phyloP scores from a whole-genome alignment of 116 monocot genomes.

The Posidonia oceanica region DNA sequence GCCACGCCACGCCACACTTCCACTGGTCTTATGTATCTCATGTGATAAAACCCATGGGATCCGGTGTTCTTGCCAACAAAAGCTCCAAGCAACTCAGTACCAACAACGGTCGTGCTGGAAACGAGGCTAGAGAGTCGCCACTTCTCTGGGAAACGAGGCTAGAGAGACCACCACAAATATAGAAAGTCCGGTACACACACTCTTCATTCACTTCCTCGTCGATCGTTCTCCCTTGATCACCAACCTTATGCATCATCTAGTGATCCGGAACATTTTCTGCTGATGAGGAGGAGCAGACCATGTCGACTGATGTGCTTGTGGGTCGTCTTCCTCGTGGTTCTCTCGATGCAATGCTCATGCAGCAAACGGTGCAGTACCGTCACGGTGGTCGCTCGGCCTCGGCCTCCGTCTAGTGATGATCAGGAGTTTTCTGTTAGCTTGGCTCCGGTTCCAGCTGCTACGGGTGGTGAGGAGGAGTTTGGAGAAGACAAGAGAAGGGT shows the following conservation, averaged over 20 bases:
- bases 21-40: background rate
- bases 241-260: no score
- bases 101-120: no score
- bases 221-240: no score
- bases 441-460: background rate
- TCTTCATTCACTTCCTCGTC: no score
- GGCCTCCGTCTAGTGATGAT: no score
- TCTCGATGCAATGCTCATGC: background rate
- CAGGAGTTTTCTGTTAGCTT: background rate
- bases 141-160: no score
- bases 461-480: background rate
- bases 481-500: conserved; percentile 9
- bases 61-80: background rate
- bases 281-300: background rate
- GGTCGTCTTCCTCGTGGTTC: conserved; percentile 1
- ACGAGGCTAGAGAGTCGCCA: no score
- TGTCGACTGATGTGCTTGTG: background rate
- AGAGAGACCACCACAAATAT: no score
- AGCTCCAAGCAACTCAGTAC: no score
- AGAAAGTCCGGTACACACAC: no score
- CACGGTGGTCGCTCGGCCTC: background rate
- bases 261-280: no score
- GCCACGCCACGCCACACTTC: background rate
- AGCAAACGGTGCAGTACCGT: background rate
- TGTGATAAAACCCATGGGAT: background rate